Evolutionary conservation across 2,329 filamentous ascomycete genomes (phyloP), one percentile per base, ranked within the genome.

Genomic region (Lecanicillium sp.): DNA sequence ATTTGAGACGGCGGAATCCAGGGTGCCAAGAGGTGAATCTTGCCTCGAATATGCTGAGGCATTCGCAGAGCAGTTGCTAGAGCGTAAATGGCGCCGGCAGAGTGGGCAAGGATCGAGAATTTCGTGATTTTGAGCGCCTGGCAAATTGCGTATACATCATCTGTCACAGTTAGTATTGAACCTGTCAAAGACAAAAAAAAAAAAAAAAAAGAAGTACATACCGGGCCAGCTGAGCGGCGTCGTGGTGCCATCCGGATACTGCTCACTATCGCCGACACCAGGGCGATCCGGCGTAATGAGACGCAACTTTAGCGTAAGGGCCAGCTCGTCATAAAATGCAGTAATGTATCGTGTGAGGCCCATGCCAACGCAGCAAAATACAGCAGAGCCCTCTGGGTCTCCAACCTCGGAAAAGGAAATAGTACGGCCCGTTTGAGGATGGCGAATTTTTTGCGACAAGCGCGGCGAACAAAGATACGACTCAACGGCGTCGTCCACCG

Each of bases 401-500:
- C 92, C 92, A 3, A 98, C 92, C 58, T 98, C 92, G 0, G 90
- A 96, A 54, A 95, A 98, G 1, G 88, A 94, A 48, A 98, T 95
- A 3, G 83, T 71, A 13, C 92, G 79, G 2, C 89, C 88, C 0
- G 85, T 94, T 42, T 85, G 81, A 1, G 88, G 87, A 59, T 95
- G 86, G 16, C 73, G 71, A 37, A 96, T 86, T 60, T 83, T 94
- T 53, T 95, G 89, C 4, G 86, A 94, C 38, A 98, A 63, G 7
- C 89, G 79, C 0, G 87, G 80, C 9, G 87, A 87, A 50, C 80
- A 79, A 6, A 96, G 69, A 54, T 94, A 98, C 2, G 81, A 78
- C 40, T 88, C 79, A 1, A 98, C 88, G 1, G 87, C 86, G 52
- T 89, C 76, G 48, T 95, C 89, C 30, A 96, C 78, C 1, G 89